These are phyloP conservation scores for Fusarium tjaetaba DNA, from an alignment of 2,329 filamentous ascomycete species.

Conservation along the genomic window DNA sequence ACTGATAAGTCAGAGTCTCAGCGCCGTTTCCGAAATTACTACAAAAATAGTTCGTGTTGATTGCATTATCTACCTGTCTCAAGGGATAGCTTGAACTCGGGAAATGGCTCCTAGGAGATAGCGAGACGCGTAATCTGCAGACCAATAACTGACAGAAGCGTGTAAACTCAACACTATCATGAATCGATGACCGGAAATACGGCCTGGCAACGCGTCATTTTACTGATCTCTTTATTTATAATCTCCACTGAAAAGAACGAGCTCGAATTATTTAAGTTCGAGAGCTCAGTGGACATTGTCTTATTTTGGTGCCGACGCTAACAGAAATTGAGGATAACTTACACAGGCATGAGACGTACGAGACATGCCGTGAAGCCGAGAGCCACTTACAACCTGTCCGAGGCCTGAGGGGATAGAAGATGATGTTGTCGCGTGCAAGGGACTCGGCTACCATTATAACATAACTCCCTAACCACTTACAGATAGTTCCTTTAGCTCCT, in stretches of 20 bases:
- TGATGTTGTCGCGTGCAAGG: background rate
- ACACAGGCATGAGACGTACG: background rate
- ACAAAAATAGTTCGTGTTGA: background rate
- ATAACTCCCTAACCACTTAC: background rate
- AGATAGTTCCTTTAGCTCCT: background rate
- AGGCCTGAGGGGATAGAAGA: background rate
- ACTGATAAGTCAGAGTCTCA: conserved; percentile 2
- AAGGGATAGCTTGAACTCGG: background rate
- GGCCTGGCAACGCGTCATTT: conserved; percentile 13
- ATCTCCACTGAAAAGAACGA: background rate
- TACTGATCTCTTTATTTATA: background rate
- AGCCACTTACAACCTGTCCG: background rate
- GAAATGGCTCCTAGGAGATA: conserved; percentile 5
- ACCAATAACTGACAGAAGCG: background rate
- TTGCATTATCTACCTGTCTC: conserved; percentile 9
- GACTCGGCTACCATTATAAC: background rate
- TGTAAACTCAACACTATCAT: conserved; percentile 7
- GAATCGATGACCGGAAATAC: conserved; percentile 12
- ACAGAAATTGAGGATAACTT: background rate
- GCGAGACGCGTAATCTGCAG: conserved; percentile 24
- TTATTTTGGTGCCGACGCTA: conserved; percentile 2
- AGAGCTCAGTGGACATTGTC: background rate
- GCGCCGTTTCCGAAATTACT: background rate
- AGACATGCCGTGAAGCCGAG: conserved; percentile 24
- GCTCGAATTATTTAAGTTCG: background rate